phyloP scores from a whole-genome alignment of 257 asterid genomes.

The Solanum pennellii region DNA sequence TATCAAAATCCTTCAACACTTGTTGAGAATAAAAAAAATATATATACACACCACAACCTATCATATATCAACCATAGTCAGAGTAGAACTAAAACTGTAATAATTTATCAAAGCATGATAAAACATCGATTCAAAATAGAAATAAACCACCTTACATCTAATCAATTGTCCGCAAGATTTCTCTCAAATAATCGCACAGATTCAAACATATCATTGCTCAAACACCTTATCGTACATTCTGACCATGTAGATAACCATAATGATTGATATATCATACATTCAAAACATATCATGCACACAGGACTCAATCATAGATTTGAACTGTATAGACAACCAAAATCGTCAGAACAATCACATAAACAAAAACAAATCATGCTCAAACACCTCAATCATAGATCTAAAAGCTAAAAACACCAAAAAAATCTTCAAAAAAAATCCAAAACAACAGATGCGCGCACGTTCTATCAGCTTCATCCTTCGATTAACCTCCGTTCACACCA shows the following conservation, averaged over 20 bases:
- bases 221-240: not conserved
- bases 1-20: too few relatives aligned
- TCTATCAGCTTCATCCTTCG: not conserved
- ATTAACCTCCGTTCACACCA: not conserved
- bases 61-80: too few relatives aligned
- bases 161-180: not conserved
- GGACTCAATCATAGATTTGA: too few relatives aligned
- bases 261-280: not conserved
- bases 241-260: not conserved
- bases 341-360: not conserved
- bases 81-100: too few relatives aligned
- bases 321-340: not conserved
- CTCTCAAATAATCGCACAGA: not conserved
- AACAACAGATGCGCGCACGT: not conserved
- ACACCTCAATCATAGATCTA: slow-evolving; percentile 19
- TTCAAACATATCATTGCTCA: not conserved
- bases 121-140: not conserved
- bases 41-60: not conserved
- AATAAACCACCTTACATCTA: not conserved
- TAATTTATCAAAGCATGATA: not conserved
- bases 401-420: not conserved
- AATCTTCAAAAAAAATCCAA: not conserved
- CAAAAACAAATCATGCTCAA: not conserved
- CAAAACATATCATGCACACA: not conserved
- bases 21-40: not conserved